Base-by-base conservation (phyloP, 805 yeast genomes). In the Ascoidea asiatica region DNA sequence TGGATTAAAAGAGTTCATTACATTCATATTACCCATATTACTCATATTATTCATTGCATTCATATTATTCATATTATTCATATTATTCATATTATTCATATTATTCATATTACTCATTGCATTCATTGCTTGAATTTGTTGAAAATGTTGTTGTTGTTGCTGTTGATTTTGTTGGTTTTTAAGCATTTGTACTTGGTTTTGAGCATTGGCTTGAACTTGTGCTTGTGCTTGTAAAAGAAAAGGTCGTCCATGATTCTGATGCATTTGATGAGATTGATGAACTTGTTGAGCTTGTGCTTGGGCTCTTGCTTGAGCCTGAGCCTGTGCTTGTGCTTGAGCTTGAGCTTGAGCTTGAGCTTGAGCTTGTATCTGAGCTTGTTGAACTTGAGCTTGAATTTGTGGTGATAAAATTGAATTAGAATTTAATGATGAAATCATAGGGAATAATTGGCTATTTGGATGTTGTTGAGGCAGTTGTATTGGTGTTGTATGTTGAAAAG, bases 81-180 rank as follows among this genome's bases (percentile, higher is more conserved):
- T 43, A 19, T 21, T 19, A 22, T 19, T 36, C 13, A 13, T 29
- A 36, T 21, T 11, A 38, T 43, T 38, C 3, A 2, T 21, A 37
- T 21, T 20, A 38, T 29, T 38, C 7, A 18, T 38, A 19, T 22
- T 33, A 7, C 39, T 39, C 4, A 13, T 21, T 2, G 13, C 11
- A 38, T 38, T 42, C 18, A 21, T 38, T 18, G 23, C 19, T 29
- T 41, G 20, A 21, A 19, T 33, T 38, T 47, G 51, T 35, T 49
- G 63, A 41, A 53, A 58, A 8, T 48, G 53, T 43, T 56, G 67
- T 42, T 53, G 61, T 23, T 33, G 56, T 39, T 49, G 52, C 46
- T 44, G 54, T 45, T 53, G 57, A 40, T 43, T 53, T 39, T 43
- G 51, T 38, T 44, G 46, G 42, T 23, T 23, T 23, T 23, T 6